These are phyloP conservation scores for Naganishia albida DNA, from an alignment of 1,284 basidiomycete genomes.

Conservation along the genomic window DNA sequence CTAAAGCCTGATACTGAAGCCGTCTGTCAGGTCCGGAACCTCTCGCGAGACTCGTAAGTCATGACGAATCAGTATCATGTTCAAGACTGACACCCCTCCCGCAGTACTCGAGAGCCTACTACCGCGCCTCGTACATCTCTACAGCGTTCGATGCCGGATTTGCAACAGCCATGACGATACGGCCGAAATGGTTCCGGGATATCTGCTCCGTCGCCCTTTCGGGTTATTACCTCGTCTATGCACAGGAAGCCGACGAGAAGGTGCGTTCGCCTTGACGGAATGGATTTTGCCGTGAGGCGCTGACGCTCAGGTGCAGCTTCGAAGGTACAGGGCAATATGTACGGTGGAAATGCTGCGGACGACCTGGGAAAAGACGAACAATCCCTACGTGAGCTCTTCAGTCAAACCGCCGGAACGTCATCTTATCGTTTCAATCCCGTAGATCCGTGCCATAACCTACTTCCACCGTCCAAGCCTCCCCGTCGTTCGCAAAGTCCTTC, in stretches of 20 bases:
- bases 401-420: not conserved
- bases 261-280: slow-evolving; percentile 54
- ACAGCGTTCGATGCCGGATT: slow-evolving; percentile 97
- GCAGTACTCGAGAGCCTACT: slow-evolving; percentile 88
- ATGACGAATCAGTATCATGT: slow-evolving; percentile 14
- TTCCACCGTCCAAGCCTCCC: slow-evolving; percentile 63
- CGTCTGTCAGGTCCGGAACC: slow-evolving; percentile 78
- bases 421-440: not conserved
- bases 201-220: slow-evolving; percentile 81
- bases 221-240: slow-evolving; percentile 89
- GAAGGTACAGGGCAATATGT: slow-evolving; percentile 84
- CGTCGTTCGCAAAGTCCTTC: slow-evolving; percentile 72
- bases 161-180: slow-evolving; percentile 88
- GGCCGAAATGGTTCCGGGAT: slow-evolving; percentile 89
- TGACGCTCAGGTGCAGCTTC: slow-evolving; percentile 61
- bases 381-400: slow-evolving; percentile 72
- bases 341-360: slow-evolving; percentile 92
- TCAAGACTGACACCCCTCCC: slow-evolving; percentile 33
- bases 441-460: slow-evolving; percentile 70
- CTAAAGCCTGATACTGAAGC: not conserved
- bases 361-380: slow-evolving; percentile 95
- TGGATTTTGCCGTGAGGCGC: not conserved
- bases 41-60: slow-evolving; percentile 73
- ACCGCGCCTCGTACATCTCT: slow-evolving; percentile 93
- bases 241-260: slow-evolving; percentile 91